Percentiles rank a stretch among this genome's conserved stretches.
These are phyloP conservation scores for Podospora fimiseda DNA, from an alignment of 495 filamentous ascomycete genomes.

Conservation along the genomic window DNA sequence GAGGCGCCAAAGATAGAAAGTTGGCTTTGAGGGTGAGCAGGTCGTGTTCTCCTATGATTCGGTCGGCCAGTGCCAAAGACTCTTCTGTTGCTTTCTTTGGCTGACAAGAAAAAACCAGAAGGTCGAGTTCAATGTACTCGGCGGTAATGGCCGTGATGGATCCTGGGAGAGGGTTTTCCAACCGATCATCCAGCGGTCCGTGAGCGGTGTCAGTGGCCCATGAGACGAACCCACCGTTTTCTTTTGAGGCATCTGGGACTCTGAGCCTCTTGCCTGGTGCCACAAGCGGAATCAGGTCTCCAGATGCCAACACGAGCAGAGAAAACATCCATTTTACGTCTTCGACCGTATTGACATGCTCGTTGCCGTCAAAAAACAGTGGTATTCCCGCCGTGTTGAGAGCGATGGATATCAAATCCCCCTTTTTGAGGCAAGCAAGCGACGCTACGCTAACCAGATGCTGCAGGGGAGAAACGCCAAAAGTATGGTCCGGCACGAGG, in stretches of 20 bases:
- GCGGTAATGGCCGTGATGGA: slow-evolving; percentile 12
- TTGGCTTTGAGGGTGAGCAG: not conserved
- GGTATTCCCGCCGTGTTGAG: slow-evolving; percentile 21
- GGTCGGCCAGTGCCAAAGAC: not conserved
- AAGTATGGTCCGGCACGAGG: slow-evolving; percentile 1
- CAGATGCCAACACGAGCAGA: slow-evolving; percentile 13
- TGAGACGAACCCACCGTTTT: slow-evolving; percentile 9
- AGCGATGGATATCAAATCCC: slow-evolving; percentile 21
- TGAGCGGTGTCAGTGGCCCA: slow-evolving; percentile 11
- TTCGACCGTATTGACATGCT: slow-evolving; percentile 4
- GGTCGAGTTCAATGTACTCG: slow-evolving; percentile 19
- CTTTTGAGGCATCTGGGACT: not conserved
- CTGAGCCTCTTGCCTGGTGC: slow-evolving; percentile 2
- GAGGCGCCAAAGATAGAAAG: not conserved
- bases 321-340: slow-evolving; percentile 18
- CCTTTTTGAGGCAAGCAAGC: slow-evolving; percentile 15
- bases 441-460: slow-evolving; percentile 16
- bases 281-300: slow-evolving; percentile 14
- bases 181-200: not conserved
- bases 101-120: slow-evolving; percentile 8
- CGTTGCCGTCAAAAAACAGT: slow-evolving; percentile 12
- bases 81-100: not conserved
- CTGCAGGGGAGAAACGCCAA: slow-evolving; percentile 11
- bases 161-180: not conserved
- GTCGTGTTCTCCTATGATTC: slow-evolving; percentile 3